These are phyloP conservation scores for Sporothrix globosa DNA, from an alignment of 2,329 filamentous ascomycete genomes.

Conservation along the genomic window DNA sequence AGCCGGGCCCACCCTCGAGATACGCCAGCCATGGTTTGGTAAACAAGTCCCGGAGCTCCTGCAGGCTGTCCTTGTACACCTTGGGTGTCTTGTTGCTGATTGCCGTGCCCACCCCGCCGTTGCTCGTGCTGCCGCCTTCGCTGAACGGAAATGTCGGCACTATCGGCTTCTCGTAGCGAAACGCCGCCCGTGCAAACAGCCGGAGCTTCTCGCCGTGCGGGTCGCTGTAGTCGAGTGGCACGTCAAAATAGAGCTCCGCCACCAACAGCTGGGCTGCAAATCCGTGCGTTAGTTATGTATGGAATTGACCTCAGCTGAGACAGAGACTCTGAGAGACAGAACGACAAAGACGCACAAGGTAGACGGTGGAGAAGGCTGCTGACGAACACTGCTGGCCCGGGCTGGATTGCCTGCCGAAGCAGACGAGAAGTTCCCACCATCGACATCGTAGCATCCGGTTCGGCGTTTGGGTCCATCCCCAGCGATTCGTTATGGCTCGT, in stretches of 20 bases:
- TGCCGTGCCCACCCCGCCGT: background rate
- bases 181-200: conserved; percentile 76
- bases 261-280: conserved; percentile 65
- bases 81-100: conserved; percentile 22
- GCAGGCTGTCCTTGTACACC: conserved; percentile 19
- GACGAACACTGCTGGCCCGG: conserved; percentile 28
- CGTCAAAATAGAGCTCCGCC: conserved; percentile 83
- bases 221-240: conserved; percentile 76
- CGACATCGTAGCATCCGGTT: background rate
- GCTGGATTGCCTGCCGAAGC: conserved; percentile 17
- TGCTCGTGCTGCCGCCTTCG: conserved; percentile 34
- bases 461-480: background rate
- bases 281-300: background rate
- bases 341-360: conserved; percentile 27
- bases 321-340: background rate
- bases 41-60: conserved; percentile 34
- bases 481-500: background rate
- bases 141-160: conserved; percentile 49
- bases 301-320: background rate
- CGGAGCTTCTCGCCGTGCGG: conserved; percentile 64
- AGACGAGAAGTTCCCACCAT: background rate
- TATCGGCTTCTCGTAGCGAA: conserved; percentile 66
- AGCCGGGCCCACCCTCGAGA: conserved; percentile 84
- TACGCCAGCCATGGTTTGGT: conserved; percentile 68
- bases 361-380: conserved; percentile 31